Evolutionary conservation across 2,329 filamentous ascomycete genomes (phyloP), one percentile per base, ranked within the genome.

Genomic region (Davidsoniella virescens): DNA sequence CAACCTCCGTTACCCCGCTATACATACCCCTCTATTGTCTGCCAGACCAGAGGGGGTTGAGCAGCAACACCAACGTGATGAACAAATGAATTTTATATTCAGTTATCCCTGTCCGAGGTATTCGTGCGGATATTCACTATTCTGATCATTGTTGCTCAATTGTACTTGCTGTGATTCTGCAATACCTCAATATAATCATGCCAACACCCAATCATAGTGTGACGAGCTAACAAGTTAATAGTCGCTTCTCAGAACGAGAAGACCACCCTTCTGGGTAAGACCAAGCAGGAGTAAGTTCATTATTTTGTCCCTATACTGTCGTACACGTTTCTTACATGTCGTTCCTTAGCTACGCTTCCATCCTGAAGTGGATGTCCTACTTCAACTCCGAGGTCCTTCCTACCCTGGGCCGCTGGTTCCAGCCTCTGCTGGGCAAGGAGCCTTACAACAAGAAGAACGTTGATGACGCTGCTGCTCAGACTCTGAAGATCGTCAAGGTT

Each of bases 171-270:
- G 20, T 29, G 47, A 37, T 38, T 16, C 33, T 25, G 47, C 47
- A 36, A 38, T 17, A 39, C 1, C 17, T 23, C 38, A 41, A 17
- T 40, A 23, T 7, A 3, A 39, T 40, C n/a, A 39, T 38, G 17
- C 12, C 7, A 12, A 39, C 45, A 17, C 37, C 7, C 43, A 26
- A 12, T 29, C 4, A 38, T 4, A 41, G 23, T 49, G 16, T 33
- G 39, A 49, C 47, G 8, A 37, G 39, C 50, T 48, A 51, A 51
- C 51, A 44, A 47, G 20, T 29, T 33, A 54, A 55, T 64, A 96
- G 92, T 98, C 67, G 87, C 92, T 63, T 96, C 92, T 61, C 92
- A 98, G 75, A 98, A 98, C 70, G 92, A 96, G 82, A 96, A 96
- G 84, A 98, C 92, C 62, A 93, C 87, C 60, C 87, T 98, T 59